Base-by-base conservation (phyloP, 148 eudicot genomes). In the Dianthus caryophyllus region DNA sequence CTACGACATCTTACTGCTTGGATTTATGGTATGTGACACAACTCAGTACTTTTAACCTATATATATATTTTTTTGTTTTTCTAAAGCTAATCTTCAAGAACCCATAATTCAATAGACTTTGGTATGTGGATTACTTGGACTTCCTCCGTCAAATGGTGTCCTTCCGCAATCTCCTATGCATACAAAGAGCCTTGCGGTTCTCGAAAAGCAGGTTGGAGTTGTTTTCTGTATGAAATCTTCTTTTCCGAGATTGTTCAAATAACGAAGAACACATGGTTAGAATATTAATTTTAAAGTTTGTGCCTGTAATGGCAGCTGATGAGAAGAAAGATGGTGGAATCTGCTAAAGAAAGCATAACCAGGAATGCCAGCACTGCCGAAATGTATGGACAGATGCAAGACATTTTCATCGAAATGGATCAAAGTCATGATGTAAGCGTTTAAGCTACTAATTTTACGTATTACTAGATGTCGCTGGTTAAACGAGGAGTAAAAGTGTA, bases 141-240 rank as follows among this genome's bases (percentile, higher is more conserved):
- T 91, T 22, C 97, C 97, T 66, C 97, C 97, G 64, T 91, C 96
- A n/a, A 91, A 91, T 39, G 97, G 97, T 6, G 97, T 91, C 58
- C 92, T 91, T 51, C 97, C 97, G 18, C 97, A 91, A 58, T 88
- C 97, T 30, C 97, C 97, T 15, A 91, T 91, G 97, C 97, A 91
- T 65, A 88, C 97, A 4, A 83, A 84, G 78, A 91, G 92, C 72
- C 88, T 91, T 65, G 88, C 97, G 6, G 85, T 82, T 44, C 92
- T 91, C 61, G 84, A 86, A 78, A 88, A 77, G 61, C 97, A 88
- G 97, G 97, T 86, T 27, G 58, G 44, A 6, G 12, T n/a, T n/a
- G 10, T 41, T 41, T 41, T 9, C 79, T 81, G 25, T 22, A 60
- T 44, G 31, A 14, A 49, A 31, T 50, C 21, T 49, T 39, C n/a